Percentiles rank a stretch among this genome's conserved stretches.
Conservation (phyloP, 176 grass and related monocot species). For the Paspalum vaginatum region DNA sequence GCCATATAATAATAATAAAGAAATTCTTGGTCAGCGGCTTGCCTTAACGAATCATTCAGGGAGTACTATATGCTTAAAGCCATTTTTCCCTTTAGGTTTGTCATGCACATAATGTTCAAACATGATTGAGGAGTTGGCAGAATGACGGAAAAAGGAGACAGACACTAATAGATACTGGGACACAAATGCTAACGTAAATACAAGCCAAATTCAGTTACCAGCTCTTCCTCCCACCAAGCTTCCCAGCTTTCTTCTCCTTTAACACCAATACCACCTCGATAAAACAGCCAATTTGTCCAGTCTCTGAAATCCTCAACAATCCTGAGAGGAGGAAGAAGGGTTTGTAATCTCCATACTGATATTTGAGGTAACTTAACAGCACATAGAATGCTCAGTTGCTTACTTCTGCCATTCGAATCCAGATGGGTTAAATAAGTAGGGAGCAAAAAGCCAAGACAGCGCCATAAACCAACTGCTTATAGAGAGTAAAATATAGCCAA, state of each 20-base stretch:
- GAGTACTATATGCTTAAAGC: background rate
- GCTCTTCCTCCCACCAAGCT: constrained; percentile 97
- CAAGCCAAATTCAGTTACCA: constrained; percentile 53
- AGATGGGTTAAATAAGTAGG: constrained; percentile 91
- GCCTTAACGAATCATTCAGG: no score
- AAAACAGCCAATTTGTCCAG: constrained; percentile 98
- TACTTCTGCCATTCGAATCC: constrained; percentile 99
- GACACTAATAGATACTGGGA: constrained; percentile 27
- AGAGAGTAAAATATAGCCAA: constrained; percentile 91
- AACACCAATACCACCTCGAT: constrained; percentile 94
- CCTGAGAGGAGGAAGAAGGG: constrained; percentile 41
- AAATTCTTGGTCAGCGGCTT: no score
- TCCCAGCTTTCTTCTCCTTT: constrained; percentile 99
- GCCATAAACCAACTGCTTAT: constrained; percentile 98
- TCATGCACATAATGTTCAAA: background rate
- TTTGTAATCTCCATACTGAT: background rate
- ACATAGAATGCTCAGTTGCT: constrained; percentile 45
- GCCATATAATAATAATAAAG: no score
- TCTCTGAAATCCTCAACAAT: constrained; percentile 93
- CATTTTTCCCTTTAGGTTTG: background rate
- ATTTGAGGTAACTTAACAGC: constrained; percentile 6
- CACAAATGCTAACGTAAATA: background rate
- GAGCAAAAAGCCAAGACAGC: constrained; percentile 94
- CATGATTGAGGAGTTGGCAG: constrained; percentile 22
- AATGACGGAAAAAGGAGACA: constrained; percentile 23